Conservation (phyloP, 2,329 filamentous ascomycete species). For the Paracoccidioides lutzii region DNA sequence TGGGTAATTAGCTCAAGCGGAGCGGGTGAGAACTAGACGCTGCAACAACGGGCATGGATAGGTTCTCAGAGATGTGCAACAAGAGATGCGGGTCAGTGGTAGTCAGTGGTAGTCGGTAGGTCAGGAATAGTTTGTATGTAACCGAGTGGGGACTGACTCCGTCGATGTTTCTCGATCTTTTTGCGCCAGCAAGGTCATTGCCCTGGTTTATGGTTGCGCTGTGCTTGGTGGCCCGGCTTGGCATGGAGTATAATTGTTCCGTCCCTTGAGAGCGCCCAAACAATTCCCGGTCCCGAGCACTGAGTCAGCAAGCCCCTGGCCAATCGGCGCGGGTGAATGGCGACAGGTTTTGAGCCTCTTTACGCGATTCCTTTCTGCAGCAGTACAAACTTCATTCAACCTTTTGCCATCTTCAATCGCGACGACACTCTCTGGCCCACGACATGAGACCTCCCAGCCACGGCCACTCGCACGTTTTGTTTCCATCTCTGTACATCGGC, state of each 20-base stretch:
- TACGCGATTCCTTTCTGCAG: neutral
- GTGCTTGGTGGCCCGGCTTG: too few relatives aligned
- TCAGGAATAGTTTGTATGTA: neutral
- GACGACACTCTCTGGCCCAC: neutral
- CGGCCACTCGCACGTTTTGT: neutral
- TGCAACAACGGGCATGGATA: neutral
- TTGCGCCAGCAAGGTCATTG: neutral
- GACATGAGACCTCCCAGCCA: neutral
- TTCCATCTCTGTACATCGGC: neutral
- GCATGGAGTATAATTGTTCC: conserved; percentile 5
- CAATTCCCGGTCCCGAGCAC: neutral
- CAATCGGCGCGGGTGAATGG: conserved; percentile 25
- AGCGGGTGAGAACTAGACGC: neutral
- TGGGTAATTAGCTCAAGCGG: neutral
- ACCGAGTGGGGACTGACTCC: neutral
- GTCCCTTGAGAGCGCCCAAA: neutral
- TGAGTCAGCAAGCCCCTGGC: conserved; percentile 19
- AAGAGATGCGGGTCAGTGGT: too few relatives aligned
- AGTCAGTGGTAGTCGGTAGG: neutral
- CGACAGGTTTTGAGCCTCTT: conserved; percentile 12
- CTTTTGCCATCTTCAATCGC: conserved; percentile 5
- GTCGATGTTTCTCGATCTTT: neutral
- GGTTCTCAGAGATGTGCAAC: neutral
- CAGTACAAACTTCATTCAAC: conserved; percentile 1
- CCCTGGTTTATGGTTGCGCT: neutral